Evolutionary conservation across 169 alveolate species (phyloP).

Genomic region (Theileria orientalis): DNA sequence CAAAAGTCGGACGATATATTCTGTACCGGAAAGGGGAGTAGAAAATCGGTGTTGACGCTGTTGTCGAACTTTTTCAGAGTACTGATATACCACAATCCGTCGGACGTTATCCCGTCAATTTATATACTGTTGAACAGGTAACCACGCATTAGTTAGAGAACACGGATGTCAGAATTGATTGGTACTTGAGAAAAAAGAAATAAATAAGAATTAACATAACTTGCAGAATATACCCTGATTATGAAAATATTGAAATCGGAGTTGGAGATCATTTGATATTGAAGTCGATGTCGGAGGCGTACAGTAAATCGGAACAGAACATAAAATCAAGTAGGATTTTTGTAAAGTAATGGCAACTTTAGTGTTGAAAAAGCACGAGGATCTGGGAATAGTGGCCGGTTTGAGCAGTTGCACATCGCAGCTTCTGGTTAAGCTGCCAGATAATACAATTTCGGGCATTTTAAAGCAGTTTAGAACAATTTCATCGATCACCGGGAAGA

Average conservation of each 20-base stretch:
- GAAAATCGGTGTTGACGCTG: constrained; percentile 77
- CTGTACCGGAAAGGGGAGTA: constrained; percentile 86
- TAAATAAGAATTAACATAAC: too few species aligned
- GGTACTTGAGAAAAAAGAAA: neutral
- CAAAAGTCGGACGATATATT: constrained; percentile 81
- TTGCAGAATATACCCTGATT: constrained; percentile 90
- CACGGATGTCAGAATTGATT: too few species aligned
- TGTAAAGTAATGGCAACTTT: neutral
- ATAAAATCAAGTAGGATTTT: constrained; percentile 82
- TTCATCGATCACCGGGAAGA: constrained; percentile 71
- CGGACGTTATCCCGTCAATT: constrained; percentile 78
- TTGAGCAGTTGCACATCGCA: constrained; percentile 84
- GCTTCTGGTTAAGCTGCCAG: constrained; percentile 81
- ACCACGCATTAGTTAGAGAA: too few species aligned
- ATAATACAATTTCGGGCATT: constrained; percentile 79
- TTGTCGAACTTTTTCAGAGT: constrained; percentile 78
- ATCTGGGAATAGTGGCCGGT: constrained; percentile 86
- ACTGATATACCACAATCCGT: constrained; percentile 80
- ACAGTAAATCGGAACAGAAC: constrained; percentile 87
- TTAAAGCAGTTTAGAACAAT: constrained; percentile 67
- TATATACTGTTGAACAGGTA: constrained; percentile 79
- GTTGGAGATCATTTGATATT: constrained; percentile 92
- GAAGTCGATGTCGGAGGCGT: constrained; percentile 92
- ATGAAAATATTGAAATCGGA: constrained; percentile 93
- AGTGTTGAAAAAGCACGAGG: constrained; percentile 85